Conservation (phyloP, 1,139 yeast genomes). For the Kurtzmaniella quercitrusa region DNA sequence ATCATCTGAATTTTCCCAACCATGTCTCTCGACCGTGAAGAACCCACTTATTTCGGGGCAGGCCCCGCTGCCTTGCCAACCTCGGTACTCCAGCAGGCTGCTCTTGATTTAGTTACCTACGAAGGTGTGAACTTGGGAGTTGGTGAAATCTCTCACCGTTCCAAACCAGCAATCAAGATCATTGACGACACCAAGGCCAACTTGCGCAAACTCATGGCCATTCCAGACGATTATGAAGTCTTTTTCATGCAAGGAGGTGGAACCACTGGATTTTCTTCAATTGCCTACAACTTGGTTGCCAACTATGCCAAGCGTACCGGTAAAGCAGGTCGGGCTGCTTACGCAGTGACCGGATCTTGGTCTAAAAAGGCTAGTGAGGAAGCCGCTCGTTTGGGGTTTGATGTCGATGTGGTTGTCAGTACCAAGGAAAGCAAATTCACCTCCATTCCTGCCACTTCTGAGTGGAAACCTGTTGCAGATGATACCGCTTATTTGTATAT, state of each 20-base stretch:
- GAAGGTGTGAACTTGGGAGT: slow-evolving; percentile 72
- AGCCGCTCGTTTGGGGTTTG: slow-evolving; percentile 78
- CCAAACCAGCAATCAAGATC: slow-evolving; percentile 72
- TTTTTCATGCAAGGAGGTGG: slow-evolving; percentile 98
- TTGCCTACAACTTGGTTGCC: slow-evolving; percentile 80
- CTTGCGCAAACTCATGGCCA: slow-evolving; percentile 55
- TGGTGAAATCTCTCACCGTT: slow-evolving; percentile 95
- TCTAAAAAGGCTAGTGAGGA: slow-evolving; percentile 84
- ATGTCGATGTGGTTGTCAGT: slow-evolving; percentile 65
- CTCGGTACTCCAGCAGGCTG: slow-evolving; percentile 80
- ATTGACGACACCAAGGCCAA: slow-evolving; percentile 73
- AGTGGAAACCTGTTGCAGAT: slow-evolving; percentile 52
- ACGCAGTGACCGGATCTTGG: slow-evolving; percentile 92
- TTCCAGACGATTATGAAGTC: slow-evolving; percentile 92
- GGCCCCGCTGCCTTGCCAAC: slow-evolving; percentile 95
- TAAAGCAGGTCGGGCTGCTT: slow-evolving; percentile 75
- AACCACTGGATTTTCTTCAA: slow-evolving; percentile 87
- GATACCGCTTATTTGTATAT: slow-evolving; percentile 80
- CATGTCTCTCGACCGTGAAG: slow-evolving; percentile 50
- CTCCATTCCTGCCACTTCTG: slow-evolving; percentile 61
- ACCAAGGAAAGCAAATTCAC: slow-evolving; percentile 63
- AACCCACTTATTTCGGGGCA: slow-evolving; percentile 89
- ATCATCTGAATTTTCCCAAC: neutral
- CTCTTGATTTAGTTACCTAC: slow-evolving; percentile 71
- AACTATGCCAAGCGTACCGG: slow-evolving; percentile 66